phyloP scores from a whole-genome alignment of 139 green algal genomes.

The Coelastrella sp. region DNA sequence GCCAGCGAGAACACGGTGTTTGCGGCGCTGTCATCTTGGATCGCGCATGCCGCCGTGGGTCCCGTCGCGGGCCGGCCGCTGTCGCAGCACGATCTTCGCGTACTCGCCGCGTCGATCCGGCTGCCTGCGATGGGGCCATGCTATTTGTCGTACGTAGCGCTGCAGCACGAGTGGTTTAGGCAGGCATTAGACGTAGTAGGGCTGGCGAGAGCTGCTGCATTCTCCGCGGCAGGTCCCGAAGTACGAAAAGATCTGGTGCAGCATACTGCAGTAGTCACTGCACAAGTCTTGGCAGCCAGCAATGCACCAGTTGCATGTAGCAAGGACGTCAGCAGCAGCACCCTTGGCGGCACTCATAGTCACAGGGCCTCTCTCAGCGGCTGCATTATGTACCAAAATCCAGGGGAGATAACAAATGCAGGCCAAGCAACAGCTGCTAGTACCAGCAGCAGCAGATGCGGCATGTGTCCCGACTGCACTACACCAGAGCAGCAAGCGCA shows the following conservation, averaged over 20 bases:
- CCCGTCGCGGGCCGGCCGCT: not conserved
- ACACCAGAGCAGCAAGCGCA: slow-evolving; percentile 15
- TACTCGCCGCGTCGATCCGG: slow-evolving; percentile 28
- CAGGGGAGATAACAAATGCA: not conserved
- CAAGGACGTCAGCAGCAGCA: not conserved
- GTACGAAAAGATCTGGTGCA: slow-evolving; percentile 11
- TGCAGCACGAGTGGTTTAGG: slow-evolving; percentile 44
- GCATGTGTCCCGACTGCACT: not conserved
- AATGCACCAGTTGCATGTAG: not conserved
- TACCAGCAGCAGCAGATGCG: slow-evolving; percentile 6
- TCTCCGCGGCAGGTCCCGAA: slow-evolving; percentile 1
- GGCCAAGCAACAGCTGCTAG: not conserved
- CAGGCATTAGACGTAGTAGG: not conserved
- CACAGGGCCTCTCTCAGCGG: not conserved
- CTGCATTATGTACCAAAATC: not conserved
- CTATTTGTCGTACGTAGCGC: slow-evolving; percentile 32
- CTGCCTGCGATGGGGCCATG: slow-evolving; percentile 20
- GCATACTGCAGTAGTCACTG: not conserved
- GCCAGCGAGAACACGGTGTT: slow-evolving; percentile 46
- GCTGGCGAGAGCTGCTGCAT: slow-evolving; percentile 29
- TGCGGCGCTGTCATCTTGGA: slow-evolving; percentile 37
- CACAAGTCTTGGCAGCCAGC: slow-evolving; percentile 2
- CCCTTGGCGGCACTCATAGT: slow-evolving; percentile 2
- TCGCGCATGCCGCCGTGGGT: slow-evolving; percentile 3
- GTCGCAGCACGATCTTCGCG: not conserved